These are phyloP conservation scores for Heliocybe sulcata DNA, from an alignment of 1,284 basidiomycete genomes.

Conservation along the genomic window DNA sequence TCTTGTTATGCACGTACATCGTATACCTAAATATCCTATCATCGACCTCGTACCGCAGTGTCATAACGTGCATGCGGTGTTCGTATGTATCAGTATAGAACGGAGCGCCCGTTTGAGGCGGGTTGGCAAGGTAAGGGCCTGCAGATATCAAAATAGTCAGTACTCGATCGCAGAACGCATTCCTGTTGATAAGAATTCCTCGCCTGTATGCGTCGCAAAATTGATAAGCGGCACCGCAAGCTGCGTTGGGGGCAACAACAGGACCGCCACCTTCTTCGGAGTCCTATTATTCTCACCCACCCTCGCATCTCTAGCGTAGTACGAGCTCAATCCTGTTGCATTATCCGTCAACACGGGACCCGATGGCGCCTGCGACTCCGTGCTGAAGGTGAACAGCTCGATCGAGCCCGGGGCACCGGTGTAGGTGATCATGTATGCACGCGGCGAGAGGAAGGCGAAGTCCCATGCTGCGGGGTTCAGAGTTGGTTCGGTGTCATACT, in stretches of 20 bases:
- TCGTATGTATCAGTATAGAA: not conserved
- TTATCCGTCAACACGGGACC: not conserved
- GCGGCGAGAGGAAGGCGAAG: conserved; percentile 38
- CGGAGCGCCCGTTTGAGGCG: not conserved
- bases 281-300: not conserved
- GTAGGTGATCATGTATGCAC: conserved; percentile 36
- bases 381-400: conserved; percentile 29
- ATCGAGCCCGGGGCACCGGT: conserved; percentile 24
- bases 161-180: no score
- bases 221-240: conserved; percentile 10
- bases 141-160: no score
- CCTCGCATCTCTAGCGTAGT: not conserved
- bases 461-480: conserved; percentile 28
- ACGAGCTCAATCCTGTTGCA: not conserved
- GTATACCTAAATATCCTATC: conserved; percentile 1
- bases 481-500: conserved; percentile 17
- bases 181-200: no score
- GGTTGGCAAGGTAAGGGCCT: not conserved
- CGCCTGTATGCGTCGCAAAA: conserved; percentile 22
- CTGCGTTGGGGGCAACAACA: conserved; percentile 25
- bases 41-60: not conserved
- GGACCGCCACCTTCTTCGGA: conserved; percentile 19
- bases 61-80: conserved; percentile 1
- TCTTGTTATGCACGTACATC: conserved; percentile 6
- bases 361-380: conserved; percentile 5